These are phyloP conservation scores for Micractinium conductrix DNA, from an alignment of 139 green algal genomes.

Conservation along the genomic window DNA sequence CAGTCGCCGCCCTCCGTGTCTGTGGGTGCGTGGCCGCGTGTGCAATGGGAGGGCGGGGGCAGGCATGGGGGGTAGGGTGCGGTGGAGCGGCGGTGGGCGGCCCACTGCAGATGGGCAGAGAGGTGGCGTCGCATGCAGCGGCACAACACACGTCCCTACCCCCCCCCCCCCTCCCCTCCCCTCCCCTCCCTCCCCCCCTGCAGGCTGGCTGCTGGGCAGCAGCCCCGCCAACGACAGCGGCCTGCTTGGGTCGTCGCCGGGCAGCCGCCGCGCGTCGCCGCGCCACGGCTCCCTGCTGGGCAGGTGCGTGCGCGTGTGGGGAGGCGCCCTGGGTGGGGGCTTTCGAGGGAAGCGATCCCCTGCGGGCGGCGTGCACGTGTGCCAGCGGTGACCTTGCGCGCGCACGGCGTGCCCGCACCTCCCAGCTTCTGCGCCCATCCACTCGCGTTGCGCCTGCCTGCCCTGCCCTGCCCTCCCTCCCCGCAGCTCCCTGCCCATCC, in stretches of 20 bases:
- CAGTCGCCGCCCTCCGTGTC: constrained; percentile 55
- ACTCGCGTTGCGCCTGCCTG: too few species aligned
- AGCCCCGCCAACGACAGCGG: constrained; percentile 62
- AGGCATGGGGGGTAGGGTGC: neutral
- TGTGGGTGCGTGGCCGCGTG: constrained; percentile 48
- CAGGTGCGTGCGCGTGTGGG: too few species aligned
- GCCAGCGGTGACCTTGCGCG: too few species aligned
- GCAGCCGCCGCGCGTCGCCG: constrained; percentile 8
- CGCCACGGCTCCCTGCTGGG: constrained; percentile 19
- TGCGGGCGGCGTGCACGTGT: too few species aligned
- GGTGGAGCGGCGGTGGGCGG: neutral
- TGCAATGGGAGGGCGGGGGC: neutral
- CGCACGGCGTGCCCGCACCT: too few species aligned
- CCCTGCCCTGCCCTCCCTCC: neutral
- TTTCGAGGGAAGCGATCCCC: too few species aligned
- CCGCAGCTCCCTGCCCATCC: constrained; percentile 61
- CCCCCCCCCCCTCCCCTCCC: neutral
- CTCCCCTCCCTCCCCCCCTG: neutral
- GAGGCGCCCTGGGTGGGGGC: too few species aligned
- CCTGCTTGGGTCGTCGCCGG: constrained; percentile 82
- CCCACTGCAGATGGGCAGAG: neutral
- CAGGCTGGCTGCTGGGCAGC: constrained; percentile 83
- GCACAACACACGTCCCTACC: neutral
- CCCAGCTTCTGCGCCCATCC: too few species aligned
- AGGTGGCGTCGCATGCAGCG: neutral